These are phyloP conservation scores for Karstenula rhodostoma DNA, from an alignment of 2,329 filamentous ascomycete species.

Conservation along the genomic window DNA sequence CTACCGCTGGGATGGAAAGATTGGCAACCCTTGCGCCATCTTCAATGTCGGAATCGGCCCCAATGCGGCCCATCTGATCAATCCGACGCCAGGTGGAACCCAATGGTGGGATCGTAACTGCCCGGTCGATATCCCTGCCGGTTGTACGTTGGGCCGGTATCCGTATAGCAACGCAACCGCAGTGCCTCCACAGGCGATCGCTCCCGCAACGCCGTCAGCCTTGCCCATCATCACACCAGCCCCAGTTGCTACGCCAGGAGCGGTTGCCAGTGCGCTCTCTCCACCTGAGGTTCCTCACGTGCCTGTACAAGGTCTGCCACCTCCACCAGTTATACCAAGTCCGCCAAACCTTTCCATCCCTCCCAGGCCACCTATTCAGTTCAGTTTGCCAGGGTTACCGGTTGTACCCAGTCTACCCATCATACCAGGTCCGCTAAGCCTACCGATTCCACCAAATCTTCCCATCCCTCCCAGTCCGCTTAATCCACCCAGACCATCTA, in stretches of 20 bases:
- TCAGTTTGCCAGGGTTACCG: background rate
- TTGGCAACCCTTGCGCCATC: conserved; percentile 19
- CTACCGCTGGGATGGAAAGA: conserved; percentile 19
- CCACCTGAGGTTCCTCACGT: background rate
- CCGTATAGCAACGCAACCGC: background rate
- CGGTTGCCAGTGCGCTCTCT: background rate
- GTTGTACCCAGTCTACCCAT: background rate
- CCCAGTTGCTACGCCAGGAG: conserved; percentile 16
- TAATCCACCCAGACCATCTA: too few species aligned
- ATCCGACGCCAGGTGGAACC: conserved; percentile 15
- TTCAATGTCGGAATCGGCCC: conserved; percentile 26
- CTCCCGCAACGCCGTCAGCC: background rate
- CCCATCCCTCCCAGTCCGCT: too few species aligned
- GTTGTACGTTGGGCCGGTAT: background rate
- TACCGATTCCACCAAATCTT: too few species aligned
- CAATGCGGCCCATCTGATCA: conserved; percentile 22
- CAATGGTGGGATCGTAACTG: conserved; percentile 30
- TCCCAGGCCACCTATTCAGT: background rate
- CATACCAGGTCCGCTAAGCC: background rate
- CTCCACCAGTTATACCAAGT: background rate
- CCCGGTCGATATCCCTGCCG: conserved; percentile 18
- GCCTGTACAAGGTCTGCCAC: background rate
- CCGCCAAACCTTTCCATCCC: background rate
- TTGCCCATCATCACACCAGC: background rate
- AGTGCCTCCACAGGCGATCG: background rate